These are phyloP conservation scores for Dictyophora rubrovolvata DNA, from an alignment of 768 basidiomycete genomes.

Conservation along the genomic window DNA sequence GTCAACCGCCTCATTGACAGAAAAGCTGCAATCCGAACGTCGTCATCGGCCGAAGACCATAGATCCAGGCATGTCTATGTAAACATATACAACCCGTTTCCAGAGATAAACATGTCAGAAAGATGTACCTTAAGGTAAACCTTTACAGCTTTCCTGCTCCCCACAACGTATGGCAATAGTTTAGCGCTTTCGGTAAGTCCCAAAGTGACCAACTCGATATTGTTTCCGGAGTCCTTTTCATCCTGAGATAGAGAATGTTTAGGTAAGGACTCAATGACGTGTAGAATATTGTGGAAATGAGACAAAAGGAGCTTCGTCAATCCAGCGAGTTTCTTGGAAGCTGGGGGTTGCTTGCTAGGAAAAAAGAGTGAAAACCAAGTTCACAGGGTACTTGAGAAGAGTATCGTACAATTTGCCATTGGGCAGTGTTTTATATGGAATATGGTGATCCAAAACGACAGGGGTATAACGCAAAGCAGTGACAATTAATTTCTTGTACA, in stretches of 20 bases:
- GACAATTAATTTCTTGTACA: slow-evolving; percentile 88
- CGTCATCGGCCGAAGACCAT: slow-evolving; percentile 79
- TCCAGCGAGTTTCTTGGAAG: slow-evolving; percentile 60
- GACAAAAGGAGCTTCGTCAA: slow-evolving; percentile 83
- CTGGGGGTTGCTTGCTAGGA: slow-evolving; percentile 73
- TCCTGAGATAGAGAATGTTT: slow-evolving; percentile 6
- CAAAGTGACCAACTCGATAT: slow-evolving; percentile 52
- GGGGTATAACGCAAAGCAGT: slow-evolving; percentile 88
- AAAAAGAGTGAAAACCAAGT: slow-evolving; percentile 1
- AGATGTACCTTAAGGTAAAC: slow-evolving; percentile 68
- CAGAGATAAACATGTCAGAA: background rate
- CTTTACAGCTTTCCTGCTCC: slow-evolving; percentile 76
- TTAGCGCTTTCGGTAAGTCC: slow-evolving; percentile 81
- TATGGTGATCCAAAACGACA: slow-evolving; percentile 74
- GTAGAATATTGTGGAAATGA: slow-evolving; percentile 80
- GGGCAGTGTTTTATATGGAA: slow-evolving; percentile 73
- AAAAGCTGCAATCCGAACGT: slow-evolving; percentile 75
- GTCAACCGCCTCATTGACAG: slow-evolving; percentile 75
- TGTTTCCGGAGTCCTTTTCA: slow-evolving; percentile 24
- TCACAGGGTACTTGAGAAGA: background rate
- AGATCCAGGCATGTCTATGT: slow-evolving; percentile 69
- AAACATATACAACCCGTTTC: slow-evolving; percentile 2
- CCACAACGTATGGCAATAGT: slow-evolving; percentile 78
- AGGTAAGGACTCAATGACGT: slow-evolving; percentile 61
- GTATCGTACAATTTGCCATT: slow-evolving; percentile 76